Evolutionary conservation across 2,329 filamentous ascomycete species (phyloP).

Genomic region (Aureobasidium namibiae): DNA sequence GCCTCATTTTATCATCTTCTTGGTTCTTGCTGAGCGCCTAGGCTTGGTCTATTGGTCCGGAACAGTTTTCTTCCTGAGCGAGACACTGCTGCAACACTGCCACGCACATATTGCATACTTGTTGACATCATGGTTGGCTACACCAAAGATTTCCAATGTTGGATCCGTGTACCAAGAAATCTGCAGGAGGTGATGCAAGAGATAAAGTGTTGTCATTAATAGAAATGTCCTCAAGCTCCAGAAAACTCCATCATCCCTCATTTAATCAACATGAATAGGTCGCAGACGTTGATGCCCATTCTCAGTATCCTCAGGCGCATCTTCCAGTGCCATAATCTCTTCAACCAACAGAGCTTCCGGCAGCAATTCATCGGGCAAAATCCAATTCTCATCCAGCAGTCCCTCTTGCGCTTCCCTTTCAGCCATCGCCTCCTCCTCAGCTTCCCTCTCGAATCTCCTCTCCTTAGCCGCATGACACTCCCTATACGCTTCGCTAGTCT

Average conservation of each 20-base stretch:
- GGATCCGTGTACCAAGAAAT: too few species aligned
- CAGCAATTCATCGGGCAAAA: background rate
- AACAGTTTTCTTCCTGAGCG: background rate
- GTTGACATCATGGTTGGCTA: too few species aligned
- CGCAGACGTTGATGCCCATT: background rate
- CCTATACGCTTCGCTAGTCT: background rate
- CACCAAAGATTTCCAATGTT: background rate
- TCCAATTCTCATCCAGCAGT: background rate
- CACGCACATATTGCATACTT: background rate
- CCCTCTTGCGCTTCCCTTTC: background rate
- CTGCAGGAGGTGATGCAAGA: background rate
- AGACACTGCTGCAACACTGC: background rate
- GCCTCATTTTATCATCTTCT: too few species aligned
- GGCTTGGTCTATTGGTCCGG: background rate
- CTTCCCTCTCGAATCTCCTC: background rate
- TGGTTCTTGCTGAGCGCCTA: background rate
- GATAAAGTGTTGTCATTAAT: background rate
- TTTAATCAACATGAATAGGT: background rate
- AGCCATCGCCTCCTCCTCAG: background rate
- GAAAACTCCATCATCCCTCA: background rate
- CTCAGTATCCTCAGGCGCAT: background rate
- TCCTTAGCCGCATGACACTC: background rate
- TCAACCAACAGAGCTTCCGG: background rate
- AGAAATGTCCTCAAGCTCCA: background rate
- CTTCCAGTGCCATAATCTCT: background rate